phyloP scores from a whole-genome alignment of 2,329 filamentous ascomycete genomes.

The Cladosporium phlei region DNA sequence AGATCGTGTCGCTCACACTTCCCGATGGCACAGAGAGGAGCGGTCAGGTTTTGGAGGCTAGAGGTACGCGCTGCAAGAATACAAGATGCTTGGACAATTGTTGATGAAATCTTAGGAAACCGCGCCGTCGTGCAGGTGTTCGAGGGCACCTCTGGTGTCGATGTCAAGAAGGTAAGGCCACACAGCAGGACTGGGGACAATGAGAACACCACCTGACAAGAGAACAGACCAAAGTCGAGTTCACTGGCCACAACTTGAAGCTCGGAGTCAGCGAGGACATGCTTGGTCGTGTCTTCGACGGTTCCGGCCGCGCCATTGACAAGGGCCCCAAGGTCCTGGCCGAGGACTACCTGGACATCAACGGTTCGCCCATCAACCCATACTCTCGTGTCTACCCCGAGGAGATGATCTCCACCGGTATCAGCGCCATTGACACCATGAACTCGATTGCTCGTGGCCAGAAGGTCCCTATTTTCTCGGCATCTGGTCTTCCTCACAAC shows the following conservation, averaged over 20 bases:
- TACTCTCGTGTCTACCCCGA: constrained; percentile 97
- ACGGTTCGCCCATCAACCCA: constrained; percentile 96
- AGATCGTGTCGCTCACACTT: constrained; percentile 93
- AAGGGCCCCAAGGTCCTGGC: constrained; percentile 97
- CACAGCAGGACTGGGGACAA: background rate
- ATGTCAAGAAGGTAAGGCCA: constrained; percentile 78
- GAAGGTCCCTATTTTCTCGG: constrained; percentile 99
- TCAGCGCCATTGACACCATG: constrained; percentile 98
- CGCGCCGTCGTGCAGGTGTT: constrained; percentile 97
- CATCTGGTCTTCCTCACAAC: constrained; percentile 96
- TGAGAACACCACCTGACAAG: constrained; percentile 2
- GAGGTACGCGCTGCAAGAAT: constrained; percentile 58
- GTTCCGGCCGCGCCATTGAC: constrained; percentile 95
- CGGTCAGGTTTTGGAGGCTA: constrained; percentile 93
- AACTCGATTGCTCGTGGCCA: constrained; percentile 88
- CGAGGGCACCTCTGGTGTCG: constrained; percentile 92
- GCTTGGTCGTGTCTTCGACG: constrained; percentile 97
- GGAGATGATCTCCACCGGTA: constrained; percentile 99
- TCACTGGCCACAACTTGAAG: constrained; percentile 94
- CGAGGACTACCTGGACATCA: constrained; percentile 98
- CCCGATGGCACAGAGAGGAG: constrained; percentile 91
- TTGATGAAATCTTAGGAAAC: constrained; percentile 57
- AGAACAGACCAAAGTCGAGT: constrained; percentile 85
- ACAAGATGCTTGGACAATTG: constrained; percentile 7
- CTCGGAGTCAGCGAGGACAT: constrained; percentile 99